A percentile compares a stretch with the other conserved stretches of the same genome.
These are phyloP conservation scores for Aspergillus ibericus DNA, from an alignment of 2,329 filamentous ascomycete genomes.

Conservation along the genomic window DNA sequence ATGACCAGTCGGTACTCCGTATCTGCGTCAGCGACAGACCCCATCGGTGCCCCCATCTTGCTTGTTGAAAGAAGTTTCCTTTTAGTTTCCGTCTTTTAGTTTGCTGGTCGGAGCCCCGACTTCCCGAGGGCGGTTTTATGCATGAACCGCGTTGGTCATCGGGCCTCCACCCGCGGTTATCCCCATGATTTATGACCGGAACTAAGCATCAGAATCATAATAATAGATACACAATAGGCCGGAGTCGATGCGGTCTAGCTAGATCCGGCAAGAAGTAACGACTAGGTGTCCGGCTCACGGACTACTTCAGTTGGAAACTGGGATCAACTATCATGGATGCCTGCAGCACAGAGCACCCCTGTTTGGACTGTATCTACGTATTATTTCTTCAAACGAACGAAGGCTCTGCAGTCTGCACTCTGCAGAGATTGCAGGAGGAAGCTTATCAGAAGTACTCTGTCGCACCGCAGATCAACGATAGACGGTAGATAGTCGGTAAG, in stretches of 20 bases:
- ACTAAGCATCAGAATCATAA: no score
- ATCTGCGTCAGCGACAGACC: constrained; percentile 1
- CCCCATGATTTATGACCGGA: not conserved
- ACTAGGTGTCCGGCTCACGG: no score
- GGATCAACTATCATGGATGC: no score
- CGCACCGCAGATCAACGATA: not conserved
- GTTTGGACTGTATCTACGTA: no score
- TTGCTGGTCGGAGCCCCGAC: constrained; percentile 15
- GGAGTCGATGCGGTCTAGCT: no score
- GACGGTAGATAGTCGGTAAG: no score
- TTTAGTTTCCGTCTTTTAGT: not conserved
- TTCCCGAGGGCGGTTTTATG: constrained; percentile 14
- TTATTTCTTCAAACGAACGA: not conserved
- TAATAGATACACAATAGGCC: no score
- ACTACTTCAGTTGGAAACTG: no score
- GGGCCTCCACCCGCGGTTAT: not conserved
- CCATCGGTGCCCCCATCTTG: not conserved
- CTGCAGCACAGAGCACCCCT: no score
- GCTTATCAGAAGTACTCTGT: not conserved
- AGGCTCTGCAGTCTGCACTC: not conserved
- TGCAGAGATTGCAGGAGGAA: not conserved
- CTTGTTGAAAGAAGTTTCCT: not conserved
- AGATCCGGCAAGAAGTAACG: no score
- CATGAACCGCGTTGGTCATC: not conserved
- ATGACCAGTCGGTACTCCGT: not conserved